Percentiles rank a stretch among this genome's conserved stretches.
Conservation (phyloP, 352 stramenopile species). For the Chrysophaeum taylorii region DNA sequence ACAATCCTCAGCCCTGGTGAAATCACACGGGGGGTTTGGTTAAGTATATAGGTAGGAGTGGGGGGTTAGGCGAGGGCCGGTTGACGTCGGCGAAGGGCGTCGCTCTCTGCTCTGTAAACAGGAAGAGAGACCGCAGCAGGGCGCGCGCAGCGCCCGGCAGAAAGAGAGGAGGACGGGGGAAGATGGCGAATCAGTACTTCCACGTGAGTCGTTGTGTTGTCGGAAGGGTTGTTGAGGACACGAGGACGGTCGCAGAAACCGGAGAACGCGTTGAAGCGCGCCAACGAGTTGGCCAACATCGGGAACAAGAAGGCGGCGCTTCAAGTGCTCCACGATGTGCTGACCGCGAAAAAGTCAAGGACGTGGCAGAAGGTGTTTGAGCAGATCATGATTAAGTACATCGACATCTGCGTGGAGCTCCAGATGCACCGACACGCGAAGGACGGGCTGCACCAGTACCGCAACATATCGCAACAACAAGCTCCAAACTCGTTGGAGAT, state of each 20-base stretch:
- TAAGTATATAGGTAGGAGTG: no score
- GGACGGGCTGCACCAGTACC: conserved; percentile 95
- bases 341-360: conserved; percentile 85
- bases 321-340: conserved; percentile 72
- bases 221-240: not conserved
- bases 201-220: not conserved
- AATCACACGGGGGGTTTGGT: no score
- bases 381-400: conserved; percentile 88
- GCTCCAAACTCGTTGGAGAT: conserved; percentile 86
- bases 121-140: no score
- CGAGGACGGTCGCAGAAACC: conserved; percentile 43
- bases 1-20: no score
- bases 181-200: conserved; percentile 1
- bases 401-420: conserved; percentile 90
- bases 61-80: no score
- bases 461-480: conserved; percentile 83
- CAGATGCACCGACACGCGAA: conserved; percentile 81
- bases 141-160: no score
- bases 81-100: no score
- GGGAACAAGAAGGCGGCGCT: conserved; percentile 52
- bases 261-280: conserved; percentile 76
- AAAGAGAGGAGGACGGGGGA: no score
- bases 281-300: conserved; percentile 65
- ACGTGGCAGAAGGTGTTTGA: conserved; percentile 93
- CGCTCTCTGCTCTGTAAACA: no score